Percentiles rank a stretch among this genome's conserved stretches.
Evolutionary conservation across 78 protist species (phyloP).

Genomic region (Dictyostelium discoideum): dicty_2.7 NC_007090.3:2424001-2424500

Average conservation of each 20-base stretch:
- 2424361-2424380: slow-evolving; percentile 6
- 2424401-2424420: slow-evolving; percentile 36
- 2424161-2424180: slow-evolving; percentile 38
- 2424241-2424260: background rate
- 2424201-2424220: slow-evolving; percentile 60
- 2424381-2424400: background rate
- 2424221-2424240: slow-evolving; percentile 61
- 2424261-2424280: slow-evolving; percentile 25
- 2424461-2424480: slow-evolving; percentile 4
- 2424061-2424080: slow-evolving; percentile 71
- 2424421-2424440: slow-evolving; percentile 15
- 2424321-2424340: slow-evolving; percentile 26
- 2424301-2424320: slow-evolving; percentile 55
- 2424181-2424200: slow-evolving; percentile 62
- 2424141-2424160: slow-evolving; percentile 44
- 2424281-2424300: slow-evolving; percentile 33
- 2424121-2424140: slow-evolving; percentile 46
- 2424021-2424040: slow-evolving; percentile 53
- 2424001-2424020: slow-evolving; percentile 25
- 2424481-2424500: slow-evolving; percentile 32
- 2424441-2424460: background rate
- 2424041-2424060: slow-evolving; percentile 75
- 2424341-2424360: background rate
- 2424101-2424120: slow-evolving; percentile 43
- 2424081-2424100: slow-evolving; percentile 59